Conservation (phyloP, 331 rosid species). For the Saraca asoca region DNA sequence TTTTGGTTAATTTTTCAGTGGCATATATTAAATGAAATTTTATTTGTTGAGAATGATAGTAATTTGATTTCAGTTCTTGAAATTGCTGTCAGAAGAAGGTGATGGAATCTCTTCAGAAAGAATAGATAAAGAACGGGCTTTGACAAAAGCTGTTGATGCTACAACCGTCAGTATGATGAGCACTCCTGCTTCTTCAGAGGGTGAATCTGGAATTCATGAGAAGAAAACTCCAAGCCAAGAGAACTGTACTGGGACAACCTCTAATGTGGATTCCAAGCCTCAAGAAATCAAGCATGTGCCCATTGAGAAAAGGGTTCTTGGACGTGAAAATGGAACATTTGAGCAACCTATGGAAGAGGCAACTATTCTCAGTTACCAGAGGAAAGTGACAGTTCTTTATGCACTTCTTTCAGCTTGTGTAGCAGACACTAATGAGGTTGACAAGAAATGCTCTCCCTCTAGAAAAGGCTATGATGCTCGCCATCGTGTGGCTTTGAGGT, state of each 20-base stretch:
- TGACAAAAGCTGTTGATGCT: constrained; percentile 64
- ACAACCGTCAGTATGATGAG: constrained; percentile 48
- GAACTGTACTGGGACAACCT: constrained; percentile 7
- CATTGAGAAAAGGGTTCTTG: constrained; percentile 35
- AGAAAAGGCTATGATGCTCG: constrained; percentile 93
- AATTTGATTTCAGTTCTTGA: constrained; percentile 63
- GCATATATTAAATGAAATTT: background rate
- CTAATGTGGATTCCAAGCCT: constrained; percentile 24
- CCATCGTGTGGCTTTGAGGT: constrained; percentile 73
- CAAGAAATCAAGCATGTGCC: constrained; percentile 33
- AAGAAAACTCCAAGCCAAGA: constrained; percentile 34
- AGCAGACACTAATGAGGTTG: constrained; percentile 54
- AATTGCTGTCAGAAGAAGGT: constrained; percentile 63
- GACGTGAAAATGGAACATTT: constrained; percentile 18
- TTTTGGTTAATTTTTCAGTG: too few relatives aligned
- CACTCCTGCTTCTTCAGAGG: constrained; percentile 35
- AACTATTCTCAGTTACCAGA: constrained; percentile 56
- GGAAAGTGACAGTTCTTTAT: constrained; percentile 80
- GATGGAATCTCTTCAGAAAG: constrained; percentile 46
- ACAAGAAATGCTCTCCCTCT: constrained; percentile 44
- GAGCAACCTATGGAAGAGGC: constrained; percentile 65
- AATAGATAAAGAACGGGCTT: constrained; percentile 60
- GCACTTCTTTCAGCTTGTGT: constrained; percentile 82
- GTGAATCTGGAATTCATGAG: constrained; percentile 37
- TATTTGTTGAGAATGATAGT: constrained; percentile 2